Conservation (phyloP, 2,329 filamentous ascomycete species). For the Exophiala xenobiotica region DNA sequence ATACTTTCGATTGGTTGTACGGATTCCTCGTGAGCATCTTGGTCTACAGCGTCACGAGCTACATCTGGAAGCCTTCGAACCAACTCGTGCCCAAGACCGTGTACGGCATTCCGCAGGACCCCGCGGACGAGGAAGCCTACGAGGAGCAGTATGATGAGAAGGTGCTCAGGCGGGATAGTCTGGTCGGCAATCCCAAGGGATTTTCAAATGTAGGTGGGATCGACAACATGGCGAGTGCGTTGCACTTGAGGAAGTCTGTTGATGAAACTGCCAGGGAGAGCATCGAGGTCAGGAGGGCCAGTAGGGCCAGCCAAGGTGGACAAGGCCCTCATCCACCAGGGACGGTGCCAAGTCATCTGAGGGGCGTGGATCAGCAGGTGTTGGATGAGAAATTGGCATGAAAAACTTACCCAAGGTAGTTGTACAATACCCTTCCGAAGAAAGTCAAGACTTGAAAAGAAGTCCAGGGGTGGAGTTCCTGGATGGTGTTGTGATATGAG, state of each 20-base stretch:
- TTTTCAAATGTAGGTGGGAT: conserved; percentile 24
- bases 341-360: conserved; percentile 12
- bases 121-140: conserved; percentile 19
- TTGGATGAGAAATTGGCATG: conserved; percentile 11
- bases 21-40: conserved; percentile 58
- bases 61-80: conserved; percentile 20
- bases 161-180: conserved; percentile 19
- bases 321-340: conserved; percentile 16
- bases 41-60: conserved; percentile 49
- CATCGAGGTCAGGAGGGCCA: conserved; percentile 13
- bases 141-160: conserved; percentile 24
- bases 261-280: conserved; percentile 24
- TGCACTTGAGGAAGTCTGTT: conserved; percentile 16
- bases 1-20: conserved; percentile 66
- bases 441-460: too few relatives aligned
- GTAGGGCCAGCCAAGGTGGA: conserved; percentile 17
- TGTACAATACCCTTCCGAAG: too few relatives aligned
- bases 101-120: conserved; percentile 23
- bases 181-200: conserved; percentile 25
- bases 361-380: conserved; percentile 13
- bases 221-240: conserved; percentile 18
- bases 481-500: not conserved
- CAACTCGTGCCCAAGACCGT: conserved; percentile 20
- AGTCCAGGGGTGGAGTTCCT: not conserved
- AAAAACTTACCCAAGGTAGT: too few relatives aligned